Evolutionary conservation across 2,329 filamentous ascomycete genomes (phyloP).

Genomic region (Beauveria varroae): DNA sequence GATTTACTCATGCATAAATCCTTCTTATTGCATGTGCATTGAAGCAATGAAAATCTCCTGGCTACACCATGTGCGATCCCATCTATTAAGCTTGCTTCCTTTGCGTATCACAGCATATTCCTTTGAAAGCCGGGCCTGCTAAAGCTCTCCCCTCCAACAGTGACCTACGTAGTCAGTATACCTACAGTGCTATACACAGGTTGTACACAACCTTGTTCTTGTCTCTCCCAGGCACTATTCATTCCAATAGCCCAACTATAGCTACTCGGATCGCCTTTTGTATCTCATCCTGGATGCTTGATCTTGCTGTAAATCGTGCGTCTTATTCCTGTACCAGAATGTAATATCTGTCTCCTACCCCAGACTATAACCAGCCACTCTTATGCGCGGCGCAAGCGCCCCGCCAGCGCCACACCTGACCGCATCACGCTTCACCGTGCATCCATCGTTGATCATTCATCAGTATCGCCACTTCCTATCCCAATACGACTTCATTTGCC

Average conservation of each 20-base stretch:
- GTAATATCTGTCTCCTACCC: background rate
- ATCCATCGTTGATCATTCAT: background rate
- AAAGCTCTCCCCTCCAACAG: too few species aligned
- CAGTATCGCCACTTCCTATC: background rate
- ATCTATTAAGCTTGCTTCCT: background rate
- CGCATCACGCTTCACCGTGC: background rate
- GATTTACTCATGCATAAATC: background rate
- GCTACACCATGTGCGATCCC: background rate
- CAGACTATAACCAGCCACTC: background rate
- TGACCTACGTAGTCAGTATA: too few species aligned
- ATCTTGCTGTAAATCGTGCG: background rate
- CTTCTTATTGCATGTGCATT: background rate
- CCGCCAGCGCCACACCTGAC: conserved; percentile 2
- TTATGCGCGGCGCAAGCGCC: background rate
- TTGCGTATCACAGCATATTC: background rate
- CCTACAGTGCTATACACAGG: too few species aligned
- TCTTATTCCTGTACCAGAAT: background rate
- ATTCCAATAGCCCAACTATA: background rate
- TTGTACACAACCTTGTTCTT: background rate
- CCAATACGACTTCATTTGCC: background rate
- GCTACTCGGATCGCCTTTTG: too few species aligned
- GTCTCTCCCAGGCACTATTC: background rate
- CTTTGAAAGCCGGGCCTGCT: background rate
- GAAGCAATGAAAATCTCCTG: background rate
- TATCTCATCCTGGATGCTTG: too few species aligned